These are phyloP conservation scores for Choanephora cucurbitarum DNA, from an alignment of 371 early-diverging fungal species.

Conservation along the genomic window DNA sequence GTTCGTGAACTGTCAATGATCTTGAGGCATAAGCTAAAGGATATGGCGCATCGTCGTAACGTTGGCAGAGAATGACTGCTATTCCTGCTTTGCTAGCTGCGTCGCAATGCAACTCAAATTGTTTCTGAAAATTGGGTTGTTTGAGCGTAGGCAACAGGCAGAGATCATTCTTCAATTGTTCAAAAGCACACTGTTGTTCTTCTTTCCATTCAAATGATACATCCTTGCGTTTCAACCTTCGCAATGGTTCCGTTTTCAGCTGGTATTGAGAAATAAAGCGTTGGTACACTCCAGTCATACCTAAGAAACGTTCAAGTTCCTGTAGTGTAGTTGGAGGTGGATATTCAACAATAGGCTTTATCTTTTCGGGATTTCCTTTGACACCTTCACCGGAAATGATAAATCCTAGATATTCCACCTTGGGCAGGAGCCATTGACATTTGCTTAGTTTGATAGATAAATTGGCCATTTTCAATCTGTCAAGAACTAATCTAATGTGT, in stretches of 20 bases:
- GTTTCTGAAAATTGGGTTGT: background rate
- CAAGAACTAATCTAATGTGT: slow-evolving; percentile 2
- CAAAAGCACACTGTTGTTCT: slow-evolving; percentile 3
- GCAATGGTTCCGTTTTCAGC: background rate
- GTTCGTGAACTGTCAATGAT: slow-evolving; percentile 3
- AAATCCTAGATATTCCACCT: background rate
- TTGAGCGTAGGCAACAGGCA: background rate
- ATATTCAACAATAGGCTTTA: background rate
- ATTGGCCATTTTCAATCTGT: background rate
- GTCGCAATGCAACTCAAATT: slow-evolving; percentile 5
- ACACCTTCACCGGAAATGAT: background rate
- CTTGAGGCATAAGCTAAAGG: slow-evolving; percentile 11
- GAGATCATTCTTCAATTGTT: background rate
- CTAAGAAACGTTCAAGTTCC: background rate
- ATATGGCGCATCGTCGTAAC: background rate
- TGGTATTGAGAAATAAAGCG: slow-evolving; percentile 3
- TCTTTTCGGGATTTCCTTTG: background rate
- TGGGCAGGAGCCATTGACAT: background rate
- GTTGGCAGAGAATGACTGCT: slow-evolving; percentile 2
- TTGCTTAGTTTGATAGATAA: slow-evolving; percentile 1
- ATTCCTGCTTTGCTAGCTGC: slow-evolving; percentile 1
- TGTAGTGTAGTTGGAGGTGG: background rate
- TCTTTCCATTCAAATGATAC: background rate
- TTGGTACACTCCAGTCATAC: slow-evolving; percentile 1
- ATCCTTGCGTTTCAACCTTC: slow-evolving; percentile 2